Evolutionary conservation across 306 rosid species (phyloP), one percentile per base, ranked within the genome.

Genomic region (Fragaria iinumae): DNA sequence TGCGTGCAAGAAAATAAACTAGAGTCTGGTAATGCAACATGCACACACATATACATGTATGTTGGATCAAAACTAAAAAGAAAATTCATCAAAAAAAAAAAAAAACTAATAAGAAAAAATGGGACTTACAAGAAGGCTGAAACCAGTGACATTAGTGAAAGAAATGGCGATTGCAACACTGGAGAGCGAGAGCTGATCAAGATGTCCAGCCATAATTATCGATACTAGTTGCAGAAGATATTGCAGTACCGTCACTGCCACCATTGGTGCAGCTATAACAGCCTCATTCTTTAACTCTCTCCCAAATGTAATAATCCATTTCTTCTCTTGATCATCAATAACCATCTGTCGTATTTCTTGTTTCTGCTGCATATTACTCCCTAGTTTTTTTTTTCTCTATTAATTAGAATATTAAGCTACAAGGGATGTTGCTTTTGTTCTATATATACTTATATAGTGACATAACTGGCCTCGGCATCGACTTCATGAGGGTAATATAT

Each of bases 111-210:
- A 29, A 29, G 32, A 2, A n/a, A 21, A 32, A 69, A 6, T 0
- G 8, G 2, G 25, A 27, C 84, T 63, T 64, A 81, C 81, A 44
- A 76, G 81, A 45, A 81, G 70, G 45, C 84, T 76, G 49, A 81
- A 81, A 74, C 81, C 80, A 45, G 78, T 74, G 78, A 81, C 78
- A 45, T 71, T 78, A 78, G 84, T 78, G 69, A 81, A 64, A 64
- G 84, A 81, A 41, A 75, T 71, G 81, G 81, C 84, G 29, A 76
- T 76, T 25, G 84, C 81, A 44, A 74, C 84, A 34, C 76, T 36
- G 23, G 78, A 81, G 56, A 76, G 81, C 2, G 78, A 29, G 14
- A 81, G 77, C 34, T 81, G 63, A 38, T 56, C 74, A 45, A 81
- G 78, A 55, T 81, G 84, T 13, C 84, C 84, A 16, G 64, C 84